Evolutionary conservation across 805 yeast species (phyloP).

Genomic region (Kodamaea hsintzibuensis): DNA sequence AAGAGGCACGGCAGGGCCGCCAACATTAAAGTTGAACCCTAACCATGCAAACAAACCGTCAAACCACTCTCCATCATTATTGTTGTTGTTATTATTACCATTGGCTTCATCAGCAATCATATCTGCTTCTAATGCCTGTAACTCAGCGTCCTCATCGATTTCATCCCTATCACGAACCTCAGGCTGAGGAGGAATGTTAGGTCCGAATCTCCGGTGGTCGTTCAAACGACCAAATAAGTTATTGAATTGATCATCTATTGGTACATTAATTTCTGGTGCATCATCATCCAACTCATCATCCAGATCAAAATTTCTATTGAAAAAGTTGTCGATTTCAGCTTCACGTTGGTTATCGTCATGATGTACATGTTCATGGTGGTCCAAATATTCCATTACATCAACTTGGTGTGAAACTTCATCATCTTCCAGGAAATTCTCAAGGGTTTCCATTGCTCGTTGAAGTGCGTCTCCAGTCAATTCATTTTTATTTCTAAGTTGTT

Average conservation of each 20-base stretch:
- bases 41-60: slow-evolving; percentile 33
- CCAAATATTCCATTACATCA: neutral
- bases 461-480: neutral
- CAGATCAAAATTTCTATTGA: neutral
- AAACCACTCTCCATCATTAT: neutral
- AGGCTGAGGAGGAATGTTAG: neutral
- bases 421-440: neutral
- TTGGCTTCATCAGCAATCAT: neutral
- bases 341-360: neutral
- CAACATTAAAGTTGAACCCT: slow-evolving; percentile 32
- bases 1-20: slow-evolving; percentile 12
- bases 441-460: neutral
- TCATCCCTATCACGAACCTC: neutral
- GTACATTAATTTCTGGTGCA: neutral
- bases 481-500: neutral
- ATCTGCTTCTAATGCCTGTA: neutral
- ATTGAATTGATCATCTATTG: neutral
- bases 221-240: slow-evolving; percentile 1
- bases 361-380: neutral
- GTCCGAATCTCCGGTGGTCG: neutral
- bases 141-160: neutral
- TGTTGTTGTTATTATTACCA: neutral
- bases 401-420: neutral
- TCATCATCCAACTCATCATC: slow-evolving; percentile 1
- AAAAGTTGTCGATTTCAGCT: slow-evolving; percentile 1